phyloP scores from a whole-genome alignment of 2,329 filamentous ascomycete species.

The Aspergillus viridinutans region DNA sequence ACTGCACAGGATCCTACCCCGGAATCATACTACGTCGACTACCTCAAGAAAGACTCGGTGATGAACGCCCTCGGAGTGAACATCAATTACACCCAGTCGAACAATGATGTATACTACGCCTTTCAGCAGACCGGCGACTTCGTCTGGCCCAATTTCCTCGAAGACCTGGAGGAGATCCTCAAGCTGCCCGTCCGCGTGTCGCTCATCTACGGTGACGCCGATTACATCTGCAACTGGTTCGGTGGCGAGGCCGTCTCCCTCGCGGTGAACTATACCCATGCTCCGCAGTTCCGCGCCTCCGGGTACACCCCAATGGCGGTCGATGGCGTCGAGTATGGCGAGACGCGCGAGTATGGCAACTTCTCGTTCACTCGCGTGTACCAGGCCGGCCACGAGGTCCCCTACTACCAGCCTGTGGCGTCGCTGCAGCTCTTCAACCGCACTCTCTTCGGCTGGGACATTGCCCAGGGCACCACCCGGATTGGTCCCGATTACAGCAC shows the following conservation, averaged over 20 bases:
- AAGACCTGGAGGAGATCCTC: conserved; percentile 58
- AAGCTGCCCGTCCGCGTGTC: conserved; percentile 62
- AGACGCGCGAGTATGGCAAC: conserved; percentile 73
- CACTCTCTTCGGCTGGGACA: conserved; percentile 53
- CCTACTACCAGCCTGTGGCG: conserved; percentile 56
- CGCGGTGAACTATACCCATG: conserved; percentile 50
- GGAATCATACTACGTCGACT: conserved; percentile 56
- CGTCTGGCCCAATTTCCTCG: conserved; percentile 58
- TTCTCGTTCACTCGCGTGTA: conserved; percentile 65
- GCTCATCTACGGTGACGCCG: conserved; percentile 64
- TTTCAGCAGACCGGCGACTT: conserved; percentile 58
- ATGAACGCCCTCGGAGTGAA: conserved; percentile 59
- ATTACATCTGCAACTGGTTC: conserved; percentile 55
- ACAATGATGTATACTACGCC: conserved; percentile 40
- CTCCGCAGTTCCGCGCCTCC: conserved; percentile 57
- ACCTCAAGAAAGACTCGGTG: conserved; percentile 58
- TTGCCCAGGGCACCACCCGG: conserved; percentile 48
- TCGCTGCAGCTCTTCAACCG: conserved; percentile 59
- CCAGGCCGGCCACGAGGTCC: conserved; percentile 61
- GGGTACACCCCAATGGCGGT: conserved; percentile 70
- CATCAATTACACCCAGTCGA: conserved; percentile 54
- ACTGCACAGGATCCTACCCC: conserved; percentile 58
- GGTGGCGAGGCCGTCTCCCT: conserved; percentile 73
- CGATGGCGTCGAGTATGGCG: conserved; percentile 62
- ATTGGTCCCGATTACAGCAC: conserved; percentile 37